These are phyloP conservation scores for Pythium dissimile DNA, from an alignment of 352 stramenopile genomes.

Conservation along the genomic window DNA sequence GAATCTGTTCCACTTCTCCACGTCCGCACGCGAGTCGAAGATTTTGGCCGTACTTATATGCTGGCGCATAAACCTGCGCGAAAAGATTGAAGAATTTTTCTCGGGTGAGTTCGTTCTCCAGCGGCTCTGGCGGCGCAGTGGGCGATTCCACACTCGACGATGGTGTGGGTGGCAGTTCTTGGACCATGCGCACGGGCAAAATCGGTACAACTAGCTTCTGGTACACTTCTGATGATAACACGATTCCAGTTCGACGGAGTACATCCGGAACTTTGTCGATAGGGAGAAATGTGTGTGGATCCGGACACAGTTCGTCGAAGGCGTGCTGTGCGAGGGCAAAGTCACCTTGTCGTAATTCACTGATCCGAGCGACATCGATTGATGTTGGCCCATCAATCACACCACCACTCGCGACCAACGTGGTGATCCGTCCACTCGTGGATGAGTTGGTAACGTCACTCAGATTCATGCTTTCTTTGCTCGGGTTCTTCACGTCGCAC, in stretches of 20 bases:
- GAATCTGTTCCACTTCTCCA: conserved; percentile 36
- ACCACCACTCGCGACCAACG: conserved; percentile 36
- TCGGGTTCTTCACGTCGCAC: conserved; percentile 44
- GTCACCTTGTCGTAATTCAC: conserved; percentile 54
- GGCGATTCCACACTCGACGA: neutral
- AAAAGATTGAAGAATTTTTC: conserved; percentile 57
- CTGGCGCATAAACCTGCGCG: conserved; percentile 53
- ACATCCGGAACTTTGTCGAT: conserved; percentile 36
- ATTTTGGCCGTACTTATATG: conserved; percentile 70
- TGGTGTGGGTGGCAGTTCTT: neutral
- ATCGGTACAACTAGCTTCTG: conserved; percentile 34
- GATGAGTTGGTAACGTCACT: neutral
- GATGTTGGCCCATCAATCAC: conserved; percentile 60
- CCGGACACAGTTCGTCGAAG: conserved; percentile 16
- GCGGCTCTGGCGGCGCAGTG: neutral
- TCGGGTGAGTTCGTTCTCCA: conserved; percentile 15
- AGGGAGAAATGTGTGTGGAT: conserved; percentile 3
- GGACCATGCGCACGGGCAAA: conserved; percentile 6
- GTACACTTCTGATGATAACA: conserved; percentile 28
- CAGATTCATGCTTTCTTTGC: conserved; percentile 36
- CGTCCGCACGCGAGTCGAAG: conserved; percentile 56
- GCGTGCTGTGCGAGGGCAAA: conserved; percentile 37
- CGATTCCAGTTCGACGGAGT: conserved; percentile 23
- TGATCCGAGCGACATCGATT: conserved; percentile 62
- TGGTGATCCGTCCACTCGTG: conserved; percentile 34